Percentiles rank a stretch among this genome's conserved stretches.
phyloP scores from a whole-genome alignment of 2,329 filamentous ascomycete species.

The Calonectria pseudoreteaudii region DNA sequence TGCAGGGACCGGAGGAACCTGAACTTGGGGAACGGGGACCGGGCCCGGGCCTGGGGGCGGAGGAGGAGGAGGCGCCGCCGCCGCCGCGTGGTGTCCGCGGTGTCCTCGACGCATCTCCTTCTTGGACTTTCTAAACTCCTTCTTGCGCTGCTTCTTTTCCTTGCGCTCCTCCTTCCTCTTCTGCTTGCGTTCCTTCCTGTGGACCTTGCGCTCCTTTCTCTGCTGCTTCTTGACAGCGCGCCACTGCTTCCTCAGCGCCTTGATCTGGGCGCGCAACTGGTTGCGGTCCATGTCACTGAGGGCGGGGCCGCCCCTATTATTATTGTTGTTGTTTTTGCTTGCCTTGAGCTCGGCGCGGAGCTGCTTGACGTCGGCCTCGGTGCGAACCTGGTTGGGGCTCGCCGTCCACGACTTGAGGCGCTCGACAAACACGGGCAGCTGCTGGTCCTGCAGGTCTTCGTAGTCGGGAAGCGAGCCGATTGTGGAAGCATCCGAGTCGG shows the following conservation, averaged over 20 bases:
- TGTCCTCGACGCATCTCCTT: slow-evolving; percentile 45
- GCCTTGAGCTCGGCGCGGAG: slow-evolving; percentile 58
- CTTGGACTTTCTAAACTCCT: slow-evolving; percentile 45
- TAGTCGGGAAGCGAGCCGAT: slow-evolving; percentile 67
- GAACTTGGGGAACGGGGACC: slow-evolving; percentile 5
- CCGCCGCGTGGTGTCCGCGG: not conserved
- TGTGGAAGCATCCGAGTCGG: slow-evolving; percentile 46
- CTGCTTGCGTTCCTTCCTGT: slow-evolving; percentile 45
- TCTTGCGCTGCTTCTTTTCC: slow-evolving; percentile 46
- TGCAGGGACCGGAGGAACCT: slow-evolving; percentile 19
- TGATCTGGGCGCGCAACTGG: slow-evolving; percentile 57
- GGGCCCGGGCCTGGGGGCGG: slow-evolving; percentile 10
- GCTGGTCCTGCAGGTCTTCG: slow-evolving; percentile 60
- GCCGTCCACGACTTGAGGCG: slow-evolving; percentile 62
- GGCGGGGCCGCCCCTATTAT: not conserved
- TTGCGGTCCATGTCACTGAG: slow-evolving; percentile 38
- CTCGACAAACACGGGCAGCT: slow-evolving; percentile 59
- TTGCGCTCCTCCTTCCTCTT: slow-evolving; percentile 47
- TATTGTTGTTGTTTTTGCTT: slow-evolving; percentile 41
- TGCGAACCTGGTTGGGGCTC: slow-evolving; percentile 62
- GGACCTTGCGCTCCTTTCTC: slow-evolving; percentile 44
- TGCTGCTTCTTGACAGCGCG: slow-evolving; percentile 48
- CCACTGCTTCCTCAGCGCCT: slow-evolving; percentile 57
- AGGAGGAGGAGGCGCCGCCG: too few relatives aligned
- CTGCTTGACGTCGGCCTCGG: slow-evolving; percentile 56